Conservation (phyloP, 1,139 yeast genomes). For the Geotrichum bryndzae region DNA sequence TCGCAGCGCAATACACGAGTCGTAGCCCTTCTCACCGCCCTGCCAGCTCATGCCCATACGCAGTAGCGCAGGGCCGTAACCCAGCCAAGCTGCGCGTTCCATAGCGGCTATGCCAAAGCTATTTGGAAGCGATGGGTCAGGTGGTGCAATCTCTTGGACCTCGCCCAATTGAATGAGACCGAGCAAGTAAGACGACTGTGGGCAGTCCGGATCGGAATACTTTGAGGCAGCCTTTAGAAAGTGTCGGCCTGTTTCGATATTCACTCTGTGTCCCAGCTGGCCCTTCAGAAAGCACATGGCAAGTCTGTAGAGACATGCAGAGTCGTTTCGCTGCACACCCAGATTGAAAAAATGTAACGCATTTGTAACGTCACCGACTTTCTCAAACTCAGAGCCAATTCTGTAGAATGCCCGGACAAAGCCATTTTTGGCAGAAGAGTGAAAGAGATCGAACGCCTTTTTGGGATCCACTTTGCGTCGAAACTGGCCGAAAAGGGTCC, state of each 20-base stretch:
- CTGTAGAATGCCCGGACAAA: constrained; percentile 35
- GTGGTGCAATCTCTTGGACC: constrained; percentile 23
- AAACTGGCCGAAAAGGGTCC: constrained; percentile 31
- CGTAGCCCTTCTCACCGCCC: constrained; percentile 35
- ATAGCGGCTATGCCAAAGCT: constrained; percentile 32
- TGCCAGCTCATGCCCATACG: constrained; percentile 40
- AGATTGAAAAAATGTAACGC: constrained; percentile 17
- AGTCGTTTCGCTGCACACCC: constrained; percentile 17
- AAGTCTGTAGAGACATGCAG: constrained; percentile 23
- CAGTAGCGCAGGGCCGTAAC: constrained; percentile 37
- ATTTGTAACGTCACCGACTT: constrained; percentile 13
- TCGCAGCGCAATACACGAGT: constrained; percentile 35
- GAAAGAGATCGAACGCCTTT: constrained; percentile 29
- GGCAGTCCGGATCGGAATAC: constrained; percentile 35
- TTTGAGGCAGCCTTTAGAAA: constrained; percentile 30
- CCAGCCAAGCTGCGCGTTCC: constrained; percentile 36
- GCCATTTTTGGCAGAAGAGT: constrained; percentile 31
- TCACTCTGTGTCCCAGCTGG: constrained; percentile 28
- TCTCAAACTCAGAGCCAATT: constrained; percentile 29
- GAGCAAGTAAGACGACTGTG: constrained; percentile 36
- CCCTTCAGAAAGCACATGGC: constrained; percentile 36
- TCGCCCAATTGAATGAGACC: constrained; percentile 37
- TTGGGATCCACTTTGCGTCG: constrained; percentile 21
- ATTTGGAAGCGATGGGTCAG: constrained; percentile 12
- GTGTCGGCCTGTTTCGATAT: constrained; percentile 27